Conservation (phyloP, 352 stramenopile species). For the Globisporangium recalcitrans region DNA sequence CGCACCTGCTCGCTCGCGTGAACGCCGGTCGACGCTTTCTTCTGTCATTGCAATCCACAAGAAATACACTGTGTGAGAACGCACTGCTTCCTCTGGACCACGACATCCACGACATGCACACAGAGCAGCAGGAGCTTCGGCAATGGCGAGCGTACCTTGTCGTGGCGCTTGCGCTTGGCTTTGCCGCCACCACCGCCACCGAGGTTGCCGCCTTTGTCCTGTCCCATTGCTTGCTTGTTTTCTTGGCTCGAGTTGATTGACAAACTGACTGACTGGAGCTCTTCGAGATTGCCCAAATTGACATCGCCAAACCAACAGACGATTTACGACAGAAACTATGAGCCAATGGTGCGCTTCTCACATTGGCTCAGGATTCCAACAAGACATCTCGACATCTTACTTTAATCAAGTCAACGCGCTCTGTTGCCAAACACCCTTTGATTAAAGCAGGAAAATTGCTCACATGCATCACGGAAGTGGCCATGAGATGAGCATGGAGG, state of each 20-base stretch:
- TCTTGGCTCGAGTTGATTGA: constrained; percentile 1
- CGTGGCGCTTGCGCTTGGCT: constrained; percentile 14
- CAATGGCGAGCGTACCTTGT: constrained; percentile 7
- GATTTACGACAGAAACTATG: not conserved
- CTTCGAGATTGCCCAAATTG: not conserved
- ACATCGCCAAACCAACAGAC: not conserved
- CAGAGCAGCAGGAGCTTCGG: not conserved
- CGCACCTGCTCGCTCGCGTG: constrained; percentile 21
- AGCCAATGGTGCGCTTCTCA: not conserved
- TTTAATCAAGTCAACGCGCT: not conserved
- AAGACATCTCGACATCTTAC: not conserved
- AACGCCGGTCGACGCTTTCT: constrained; percentile 21
- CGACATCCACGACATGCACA: not conserved
- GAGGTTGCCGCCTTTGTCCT: constrained; percentile 16
- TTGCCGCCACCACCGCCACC: constrained; percentile 17
- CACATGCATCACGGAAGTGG: too few species aligned
- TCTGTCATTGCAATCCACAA: not conserved
- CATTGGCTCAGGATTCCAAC: not conserved
- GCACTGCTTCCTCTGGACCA: not conserved
- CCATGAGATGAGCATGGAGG: too few species aligned
- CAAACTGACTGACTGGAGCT: not conserved
- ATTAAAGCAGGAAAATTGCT: not conserved
- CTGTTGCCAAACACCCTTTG: not conserved
- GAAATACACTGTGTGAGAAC: not conserved
- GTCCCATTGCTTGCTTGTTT: constrained; percentile 9